A percentile compares a stretch with the other conserved stretches of the same genome.
Conservation (phyloP, 1,139 yeast genomes). For the Candida buenavistaensis region DNA sequence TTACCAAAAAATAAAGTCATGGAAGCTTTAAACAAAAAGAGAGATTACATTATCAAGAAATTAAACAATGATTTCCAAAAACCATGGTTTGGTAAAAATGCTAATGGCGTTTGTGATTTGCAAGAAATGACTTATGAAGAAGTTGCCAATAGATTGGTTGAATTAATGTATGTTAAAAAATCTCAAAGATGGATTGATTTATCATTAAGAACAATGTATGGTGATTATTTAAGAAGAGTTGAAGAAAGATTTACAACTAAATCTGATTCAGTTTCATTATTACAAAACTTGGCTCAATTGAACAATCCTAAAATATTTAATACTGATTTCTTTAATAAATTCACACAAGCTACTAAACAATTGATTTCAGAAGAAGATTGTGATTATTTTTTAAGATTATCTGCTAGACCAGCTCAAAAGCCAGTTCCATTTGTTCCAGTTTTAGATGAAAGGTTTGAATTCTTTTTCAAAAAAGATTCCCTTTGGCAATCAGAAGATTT, state of each 20-base stretch:
- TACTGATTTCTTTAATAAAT: conserved; percentile 60
- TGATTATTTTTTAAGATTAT: conserved; percentile 84
- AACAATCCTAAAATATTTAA: conserved; percentile 64
- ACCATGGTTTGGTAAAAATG: conserved; percentile 90
- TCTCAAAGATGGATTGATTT: conserved; percentile 86
- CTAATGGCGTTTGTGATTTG: conserved; percentile 81
- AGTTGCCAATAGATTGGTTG: conserved; percentile 84
- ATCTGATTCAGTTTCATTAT: conserved; percentile 56
- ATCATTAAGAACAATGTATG: conserved; percentile 82
- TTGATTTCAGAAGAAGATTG: conserved; percentile 93
- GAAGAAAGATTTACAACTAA: conserved; percentile 88
- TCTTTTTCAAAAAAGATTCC: conserved; percentile 97
- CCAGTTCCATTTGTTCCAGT: conserved; percentile 98
- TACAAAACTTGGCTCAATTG: conserved; percentile 73
- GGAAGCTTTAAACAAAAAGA: conserved; percentile 80
- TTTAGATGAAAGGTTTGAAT: conserved; percentile 90
- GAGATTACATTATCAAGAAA: conserved; percentile 77
- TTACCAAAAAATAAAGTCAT: conserved; percentile 87
- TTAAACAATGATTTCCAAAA: conserved; percentile 95
- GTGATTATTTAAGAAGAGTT: conserved; percentile 85
- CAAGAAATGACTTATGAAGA: conserved; percentile 96
- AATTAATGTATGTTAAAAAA: conserved; percentile 80
- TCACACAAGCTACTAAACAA: conserved; percentile 75
- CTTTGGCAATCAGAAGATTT: conserved; percentile 98
- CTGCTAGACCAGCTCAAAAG: conserved; percentile 84